Conservation (phyloP, 805 yeast species). For the Schizosaccharomyces cryophilus region DNA sequence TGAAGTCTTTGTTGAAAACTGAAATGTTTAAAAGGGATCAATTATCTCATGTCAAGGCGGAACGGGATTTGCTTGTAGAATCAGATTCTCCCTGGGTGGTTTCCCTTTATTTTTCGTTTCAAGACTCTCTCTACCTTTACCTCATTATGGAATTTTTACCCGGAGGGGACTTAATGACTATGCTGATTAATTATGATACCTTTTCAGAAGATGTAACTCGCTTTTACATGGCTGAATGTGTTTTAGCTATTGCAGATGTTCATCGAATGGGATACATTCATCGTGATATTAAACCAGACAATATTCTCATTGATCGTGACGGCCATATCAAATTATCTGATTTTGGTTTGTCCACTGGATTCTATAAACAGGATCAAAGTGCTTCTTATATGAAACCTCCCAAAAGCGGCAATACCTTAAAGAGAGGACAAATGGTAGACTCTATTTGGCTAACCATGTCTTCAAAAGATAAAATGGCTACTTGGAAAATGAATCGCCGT, state of each 20-base stretch:
- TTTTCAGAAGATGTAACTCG: slow-evolving; percentile 74
- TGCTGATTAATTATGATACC: slow-evolving; percentile 83
- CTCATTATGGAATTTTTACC: slow-evolving; percentile 65
- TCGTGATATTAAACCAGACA: slow-evolving; percentile 93
- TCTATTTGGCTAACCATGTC: slow-evolving; percentile 90
- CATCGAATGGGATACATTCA: slow-evolving; percentile 87
- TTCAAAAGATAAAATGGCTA: slow-evolving; percentile 80
- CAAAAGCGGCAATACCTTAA: not conserved
- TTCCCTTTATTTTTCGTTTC: slow-evolving; percentile 57
- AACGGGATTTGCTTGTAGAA: slow-evolving; percentile 82
- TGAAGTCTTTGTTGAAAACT: slow-evolving; percentile 71
- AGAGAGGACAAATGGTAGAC: slow-evolving; percentile 48
- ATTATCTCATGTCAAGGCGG: slow-evolving; percentile 84
- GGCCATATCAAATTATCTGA: slow-evolving; percentile 49
- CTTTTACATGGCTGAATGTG: slow-evolving; percentile 90
- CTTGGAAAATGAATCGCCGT: slow-evolving; percentile 82
- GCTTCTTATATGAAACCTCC: slow-evolving; percentile 46
- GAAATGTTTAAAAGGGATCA: slow-evolving; percentile 93
- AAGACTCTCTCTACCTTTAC: slow-evolving; percentile 49
- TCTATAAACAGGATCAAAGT: slow-evolving; percentile 82
- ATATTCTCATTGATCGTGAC: slow-evolving; percentile 59
- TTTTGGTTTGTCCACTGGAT: slow-evolving; percentile 70
- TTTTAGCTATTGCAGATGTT: slow-evolving; percentile 77
- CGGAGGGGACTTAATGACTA: slow-evolving; percentile 79
- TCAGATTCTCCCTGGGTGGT: slow-evolving; percentile 79